Conservation (phyloP, 2,329 filamentous ascomycete species). For the Nemania diffusa region DNA sequence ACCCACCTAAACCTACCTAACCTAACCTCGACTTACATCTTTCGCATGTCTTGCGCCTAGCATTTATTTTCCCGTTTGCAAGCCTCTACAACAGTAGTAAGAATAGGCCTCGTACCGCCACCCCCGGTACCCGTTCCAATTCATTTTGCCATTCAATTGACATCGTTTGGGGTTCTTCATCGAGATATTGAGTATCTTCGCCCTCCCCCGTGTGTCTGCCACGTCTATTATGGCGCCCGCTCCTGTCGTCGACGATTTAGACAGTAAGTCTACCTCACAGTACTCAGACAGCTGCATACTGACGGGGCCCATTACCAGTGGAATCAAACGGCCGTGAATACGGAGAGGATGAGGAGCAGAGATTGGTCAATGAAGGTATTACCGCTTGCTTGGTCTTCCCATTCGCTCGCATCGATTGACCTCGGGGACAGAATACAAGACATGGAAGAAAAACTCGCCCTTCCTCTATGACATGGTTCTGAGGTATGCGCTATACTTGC, state of each 20-base stretch:
- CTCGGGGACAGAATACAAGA: slow-evolving; percentile 84
- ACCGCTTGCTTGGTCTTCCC: not conserved
- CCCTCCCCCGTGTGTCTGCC: slow-evolving; percentile 2
- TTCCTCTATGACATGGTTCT: slow-evolving; percentile 99
- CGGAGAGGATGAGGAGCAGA: slow-evolving; percentile 78
- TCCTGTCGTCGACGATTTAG: slow-evolving; percentile 61
- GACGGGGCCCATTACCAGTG: slow-evolving; percentile 50
- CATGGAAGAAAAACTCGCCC: slow-evolving; percentile 99
- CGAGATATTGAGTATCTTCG: not conserved
- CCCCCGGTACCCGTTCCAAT: not conserved
- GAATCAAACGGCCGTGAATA: slow-evolving; percentile 70
- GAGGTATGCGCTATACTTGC: slow-evolving; percentile 61
- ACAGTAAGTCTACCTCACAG: slow-evolving; percentile 53
- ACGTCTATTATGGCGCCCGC: slow-evolving; percentile 57
- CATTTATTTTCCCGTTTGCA: slow-evolving; percentile 3
- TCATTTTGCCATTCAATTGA: not conserved
- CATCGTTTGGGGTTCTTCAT: not conserved
- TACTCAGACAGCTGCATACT: slow-evolving; percentile 21
- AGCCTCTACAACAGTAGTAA: slow-evolving; percentile 11
- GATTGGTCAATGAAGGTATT: slow-evolving; percentile 91
- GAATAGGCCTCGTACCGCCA: not conserved
- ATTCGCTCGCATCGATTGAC: slow-evolving; percentile 27
- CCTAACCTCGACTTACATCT: not conserved
- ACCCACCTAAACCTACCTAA: slow-evolving; percentile 1
- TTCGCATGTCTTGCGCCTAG: not conserved